Evolutionary conservation across 768 basidiomycete species (phyloP).

Genomic region (Terana coerulea): DNA sequence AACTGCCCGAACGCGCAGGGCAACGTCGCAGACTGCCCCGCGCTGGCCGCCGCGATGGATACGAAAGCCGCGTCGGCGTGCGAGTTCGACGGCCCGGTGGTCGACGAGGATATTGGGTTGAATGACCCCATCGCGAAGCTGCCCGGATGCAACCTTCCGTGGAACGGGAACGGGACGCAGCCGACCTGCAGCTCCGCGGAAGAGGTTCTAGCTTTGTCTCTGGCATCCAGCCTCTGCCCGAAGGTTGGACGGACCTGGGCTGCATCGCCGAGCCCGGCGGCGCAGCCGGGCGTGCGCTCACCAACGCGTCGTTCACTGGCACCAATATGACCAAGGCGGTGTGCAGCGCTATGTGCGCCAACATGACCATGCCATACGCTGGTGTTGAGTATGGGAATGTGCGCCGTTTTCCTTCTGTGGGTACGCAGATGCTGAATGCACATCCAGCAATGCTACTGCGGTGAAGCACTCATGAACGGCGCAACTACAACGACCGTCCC

Average conservation of each 20-base stretch:
- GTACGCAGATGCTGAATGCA: background rate
- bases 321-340: slow-evolving; percentile 19
- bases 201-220: slow-evolving; percentile 11
- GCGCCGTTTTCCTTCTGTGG: background rate
- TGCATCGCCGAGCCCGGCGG: slow-evolving; percentile 16
- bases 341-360: slow-evolving; percentile 20
- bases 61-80: slow-evolving; percentile 13
- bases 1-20: slow-evolving; percentile 16
- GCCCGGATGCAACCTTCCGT: slow-evolving; percentile 16
- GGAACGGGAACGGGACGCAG: slow-evolving; percentile 14
- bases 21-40: slow-evolving; percentile 18
- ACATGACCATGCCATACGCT: slow-evolving; percentile 21
- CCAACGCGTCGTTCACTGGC: background rate
- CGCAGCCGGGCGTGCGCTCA: slow-evolving; percentile 12
- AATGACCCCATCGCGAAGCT: slow-evolving; percentile 7
- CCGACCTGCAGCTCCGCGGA: slow-evolving; percentile 10
- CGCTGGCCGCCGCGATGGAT: slow-evolving; percentile 15
- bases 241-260: slow-evolving; percentile 15
- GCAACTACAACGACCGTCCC: slow-evolving; percentile 14
- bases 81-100: slow-evolving; percentile 11
- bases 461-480: slow-evolving; percentile 19
- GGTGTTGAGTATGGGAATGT: slow-evolving; percentile 21
- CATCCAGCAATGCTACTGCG: slow-evolving; percentile 20
- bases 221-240: slow-evolving; percentile 9
- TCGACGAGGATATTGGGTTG: slow-evolving; percentile 16